A percentile compares a stretch with the other conserved stretches of the same genome.
Evolutionary conservation across 2,329 filamentous ascomycete genomes (phyloP).

Genomic region (Fusarium haematococcum): DNA sequence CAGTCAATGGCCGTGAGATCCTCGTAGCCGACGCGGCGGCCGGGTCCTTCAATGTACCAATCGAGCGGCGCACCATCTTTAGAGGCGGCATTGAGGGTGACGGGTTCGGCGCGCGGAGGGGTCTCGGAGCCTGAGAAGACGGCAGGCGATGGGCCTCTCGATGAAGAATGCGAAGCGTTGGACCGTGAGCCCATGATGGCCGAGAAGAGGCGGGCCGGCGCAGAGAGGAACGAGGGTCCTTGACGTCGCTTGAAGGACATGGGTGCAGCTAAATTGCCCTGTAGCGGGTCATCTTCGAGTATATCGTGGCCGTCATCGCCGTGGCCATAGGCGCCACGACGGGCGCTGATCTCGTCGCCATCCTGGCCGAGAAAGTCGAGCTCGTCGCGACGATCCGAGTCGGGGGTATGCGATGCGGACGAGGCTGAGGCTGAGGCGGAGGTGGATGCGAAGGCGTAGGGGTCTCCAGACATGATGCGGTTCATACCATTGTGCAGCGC

Average conservation of each 20-base stretch:
- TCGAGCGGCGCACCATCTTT: constrained; percentile 70
- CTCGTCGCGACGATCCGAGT: constrained; percentile 59
- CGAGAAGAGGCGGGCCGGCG: constrained; percentile 62
- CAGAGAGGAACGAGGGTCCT: constrained; percentile 61
- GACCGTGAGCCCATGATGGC: constrained; percentile 52
- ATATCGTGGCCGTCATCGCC: constrained; percentile 47
- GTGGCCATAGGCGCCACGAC: constrained; percentile 18
- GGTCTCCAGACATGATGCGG: constrained; percentile 57
- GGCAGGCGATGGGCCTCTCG: constrained; percentile 36
- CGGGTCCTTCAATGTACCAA: constrained; percentile 92
- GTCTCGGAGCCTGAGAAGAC: constrained; percentile 24
- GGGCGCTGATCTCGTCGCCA: constrained; percentile 45
- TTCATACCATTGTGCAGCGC: constrained; percentile 52
- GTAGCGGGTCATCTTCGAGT: constrained; percentile 68
- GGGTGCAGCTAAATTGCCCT: constrained; percentile 60
- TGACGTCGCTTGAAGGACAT: constrained; percentile 80
- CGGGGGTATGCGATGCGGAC: constrained; percentile 46
- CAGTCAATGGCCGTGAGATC: constrained; percentile 98
- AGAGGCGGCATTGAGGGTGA: constrained; percentile 36
- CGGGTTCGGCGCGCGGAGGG: constrained; percentile 21
- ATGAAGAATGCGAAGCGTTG: constrained; percentile 17
- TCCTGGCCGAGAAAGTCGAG: constrained; percentile 55
- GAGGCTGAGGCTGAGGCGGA: constrained; percentile 36
- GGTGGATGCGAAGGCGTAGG: constrained; percentile 52
- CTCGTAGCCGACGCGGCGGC: constrained; percentile 92